These are phyloP conservation scores for Corymbia citriodora DNA, from an alignment of 441 rosid genomes.

Conservation along the genomic window DNA sequence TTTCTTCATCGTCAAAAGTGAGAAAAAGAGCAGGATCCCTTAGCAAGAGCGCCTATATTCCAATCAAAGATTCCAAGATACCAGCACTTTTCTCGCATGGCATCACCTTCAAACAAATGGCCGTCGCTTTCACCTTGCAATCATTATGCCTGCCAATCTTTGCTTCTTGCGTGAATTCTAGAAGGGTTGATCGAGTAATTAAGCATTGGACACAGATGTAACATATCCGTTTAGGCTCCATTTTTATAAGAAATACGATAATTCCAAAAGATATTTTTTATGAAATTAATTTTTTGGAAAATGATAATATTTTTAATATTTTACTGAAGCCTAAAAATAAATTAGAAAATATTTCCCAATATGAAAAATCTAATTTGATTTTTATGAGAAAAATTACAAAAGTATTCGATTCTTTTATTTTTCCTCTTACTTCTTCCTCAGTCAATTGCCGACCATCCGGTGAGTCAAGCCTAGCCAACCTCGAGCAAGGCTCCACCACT, in stretches of 20 bases:
- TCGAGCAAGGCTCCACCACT: rapidly evolving
- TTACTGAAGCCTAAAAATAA: rapidly evolving
- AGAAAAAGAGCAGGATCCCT: not conserved
- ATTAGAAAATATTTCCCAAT: too few species aligned
- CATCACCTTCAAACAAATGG: not conserved
- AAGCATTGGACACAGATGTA: not conserved
- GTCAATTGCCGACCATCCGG: too few species aligned
- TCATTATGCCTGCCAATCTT: not conserved
- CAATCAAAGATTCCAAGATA: not conserved
- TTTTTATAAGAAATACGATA: too few species aligned
- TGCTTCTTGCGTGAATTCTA: not conserved
- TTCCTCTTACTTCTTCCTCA: not conserved
- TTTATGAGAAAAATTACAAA: rapidly evolving
- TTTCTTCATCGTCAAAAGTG: not conserved
- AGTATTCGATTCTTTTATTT: rapidly evolving
- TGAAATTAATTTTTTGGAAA: rapidly evolving
- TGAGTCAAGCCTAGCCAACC: rapidly evolving
- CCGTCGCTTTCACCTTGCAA: not conserved
- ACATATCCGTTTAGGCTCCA: not conserved
- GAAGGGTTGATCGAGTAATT: not conserved
- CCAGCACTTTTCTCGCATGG: not conserved
- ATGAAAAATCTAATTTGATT: too few species aligned
- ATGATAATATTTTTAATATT: too few species aligned
- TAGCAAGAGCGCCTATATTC: not conserved
- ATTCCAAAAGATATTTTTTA: too few species aligned